Evolutionary conservation across 164 flowering plant species (phyloP).

Genomic region (Umbellularia californica): DNA sequence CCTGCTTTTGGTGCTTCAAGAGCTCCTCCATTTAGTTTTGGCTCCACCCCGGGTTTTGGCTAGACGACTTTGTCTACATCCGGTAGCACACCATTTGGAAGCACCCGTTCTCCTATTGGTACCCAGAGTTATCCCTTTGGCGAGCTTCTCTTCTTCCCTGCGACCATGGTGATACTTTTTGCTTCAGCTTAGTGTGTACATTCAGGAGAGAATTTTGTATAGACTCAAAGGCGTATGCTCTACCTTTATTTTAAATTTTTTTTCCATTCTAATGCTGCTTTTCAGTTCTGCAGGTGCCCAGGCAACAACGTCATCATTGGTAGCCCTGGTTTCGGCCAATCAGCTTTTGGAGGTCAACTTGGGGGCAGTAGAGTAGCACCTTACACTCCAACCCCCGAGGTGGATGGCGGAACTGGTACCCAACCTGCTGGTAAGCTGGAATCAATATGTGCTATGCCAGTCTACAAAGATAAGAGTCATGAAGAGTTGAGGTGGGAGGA

Average conservation of each 20-base stretch:
- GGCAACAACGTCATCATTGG: slow-evolving; percentile 61
- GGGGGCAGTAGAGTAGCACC: slow-evolving; percentile 73
- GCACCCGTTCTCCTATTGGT: slow-evolving; percentile 59
- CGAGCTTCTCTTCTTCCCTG: slow-evolving; percentile 18
- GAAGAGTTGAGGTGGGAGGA: slow-evolving; percentile 99
- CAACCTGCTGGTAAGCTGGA: slow-evolving; percentile 76
- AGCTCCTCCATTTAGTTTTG: slow-evolving; percentile 18
- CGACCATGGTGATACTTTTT: too few relatives aligned
- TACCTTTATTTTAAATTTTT: too few relatives aligned
- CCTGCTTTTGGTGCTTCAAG: too few relatives aligned
- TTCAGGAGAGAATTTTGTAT: too few relatives aligned
- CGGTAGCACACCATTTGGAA: slow-evolving; percentile 52
- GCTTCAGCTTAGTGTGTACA: too few relatives aligned
- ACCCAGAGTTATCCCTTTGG: slow-evolving; percentile 62
- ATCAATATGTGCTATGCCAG: slow-evolving; percentile 95
- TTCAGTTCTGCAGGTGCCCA: slow-evolving; percentile 52
- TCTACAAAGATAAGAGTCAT: slow-evolving; percentile 87
- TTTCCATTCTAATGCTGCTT: too few relatives aligned
- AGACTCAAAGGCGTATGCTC: too few relatives aligned
- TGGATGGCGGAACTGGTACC: slow-evolving; percentile 45
- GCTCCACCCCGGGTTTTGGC: slow-evolving; percentile 17
- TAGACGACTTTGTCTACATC: too few relatives aligned
- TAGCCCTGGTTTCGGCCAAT: slow-evolving; percentile 52
- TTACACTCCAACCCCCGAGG: slow-evolving; percentile 63
- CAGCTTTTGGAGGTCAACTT: slow-evolving; percentile 64